phyloP scores from a whole-genome alignment of 108 stramenopile genomes.

The Pseudonitzschia multiseries region DNA sequence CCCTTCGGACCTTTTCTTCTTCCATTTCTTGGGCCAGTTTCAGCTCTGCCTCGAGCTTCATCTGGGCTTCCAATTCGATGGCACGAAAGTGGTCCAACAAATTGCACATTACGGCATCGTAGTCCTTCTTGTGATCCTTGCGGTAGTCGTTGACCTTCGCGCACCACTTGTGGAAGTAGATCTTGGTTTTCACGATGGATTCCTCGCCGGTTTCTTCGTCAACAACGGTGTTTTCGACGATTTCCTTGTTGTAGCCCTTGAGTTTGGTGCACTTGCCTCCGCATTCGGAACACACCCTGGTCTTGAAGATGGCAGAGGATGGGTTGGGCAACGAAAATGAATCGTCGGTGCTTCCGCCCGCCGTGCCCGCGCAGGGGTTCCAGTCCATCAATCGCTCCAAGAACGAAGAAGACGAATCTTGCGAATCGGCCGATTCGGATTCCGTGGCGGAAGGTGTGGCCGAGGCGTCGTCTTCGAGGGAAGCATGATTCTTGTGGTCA shows the following conservation, averaged over 20 bases:
- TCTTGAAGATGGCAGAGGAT: neutral
- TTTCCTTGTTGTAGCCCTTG: neutral
- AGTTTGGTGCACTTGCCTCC: slow-evolving; percentile 1
- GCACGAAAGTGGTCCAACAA: slow-evolving; percentile 3
- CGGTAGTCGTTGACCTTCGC: neutral
- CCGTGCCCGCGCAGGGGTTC: neutral
- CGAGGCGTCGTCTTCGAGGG: neutral
- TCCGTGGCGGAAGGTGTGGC: neutral
- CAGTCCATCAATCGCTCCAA: neutral
- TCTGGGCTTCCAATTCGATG: slow-evolving; percentile 1
- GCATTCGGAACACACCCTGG: neutral
- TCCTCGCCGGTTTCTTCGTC: slow-evolving; percentile 2
- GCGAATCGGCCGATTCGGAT: neutral
- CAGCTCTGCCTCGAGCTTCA: neutral
- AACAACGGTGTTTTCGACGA: neutral
- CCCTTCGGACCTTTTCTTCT: neutral
- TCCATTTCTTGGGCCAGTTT: no score
- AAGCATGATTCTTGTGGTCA: neutral
- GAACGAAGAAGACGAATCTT: neutral
- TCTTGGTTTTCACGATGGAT: neutral
- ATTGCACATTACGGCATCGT: neutral
- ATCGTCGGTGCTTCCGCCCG: neutral
- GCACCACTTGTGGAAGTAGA: slow-evolving; percentile 6
- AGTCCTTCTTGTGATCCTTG: neutral
- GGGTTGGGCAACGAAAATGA: neutral